Evolutionary conservation across 1,284 basidiomycete species (phyloP).

Genomic region (Exobasidium cylindrosporum): DNA sequence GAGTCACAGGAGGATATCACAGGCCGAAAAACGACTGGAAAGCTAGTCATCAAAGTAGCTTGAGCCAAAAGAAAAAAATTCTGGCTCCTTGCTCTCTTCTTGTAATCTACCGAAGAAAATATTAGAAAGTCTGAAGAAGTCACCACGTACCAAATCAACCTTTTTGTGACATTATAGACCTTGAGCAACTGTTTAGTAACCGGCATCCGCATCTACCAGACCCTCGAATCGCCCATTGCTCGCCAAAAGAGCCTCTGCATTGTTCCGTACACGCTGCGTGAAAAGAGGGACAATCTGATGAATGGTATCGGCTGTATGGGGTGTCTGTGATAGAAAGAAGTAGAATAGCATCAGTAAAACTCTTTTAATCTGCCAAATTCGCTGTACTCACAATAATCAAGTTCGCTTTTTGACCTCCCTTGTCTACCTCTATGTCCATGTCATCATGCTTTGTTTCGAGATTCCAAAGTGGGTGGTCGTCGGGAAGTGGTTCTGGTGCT

Average conservation of each 20-base stretch:
- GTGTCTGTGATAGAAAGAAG: constrained; percentile 8
- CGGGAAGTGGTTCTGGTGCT: constrained; percentile 73
- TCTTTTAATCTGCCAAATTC: too few relatives aligned
- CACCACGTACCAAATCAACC: too few relatives aligned
- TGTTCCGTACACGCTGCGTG: constrained; percentile 8
- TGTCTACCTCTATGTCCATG: background rate
- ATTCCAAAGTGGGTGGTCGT: constrained; percentile 18
- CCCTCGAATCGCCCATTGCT: constrained; percentile 18
- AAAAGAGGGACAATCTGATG: constrained; percentile 22
- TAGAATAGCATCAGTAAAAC: background rate
- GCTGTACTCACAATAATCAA: constrained; percentile 18
- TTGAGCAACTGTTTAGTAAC: constrained; percentile 8
- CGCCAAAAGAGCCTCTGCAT: constrained; percentile 10
- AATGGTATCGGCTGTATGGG: constrained; percentile 21
- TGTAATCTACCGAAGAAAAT: too few relatives aligned
- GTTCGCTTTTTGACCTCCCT: constrained; percentile 14
- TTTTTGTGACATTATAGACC: background rate
- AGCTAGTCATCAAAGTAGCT: constrained; percentile 39
- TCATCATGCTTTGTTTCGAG: background rate
- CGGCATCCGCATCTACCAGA: constrained; percentile 16
- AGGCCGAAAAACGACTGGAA: constrained; percentile 40
- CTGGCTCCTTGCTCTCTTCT: background rate
- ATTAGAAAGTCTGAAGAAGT: too few relatives aligned
- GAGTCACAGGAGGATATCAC: constrained; percentile 76
- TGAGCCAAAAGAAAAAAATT: background rate